These are phyloP conservation scores for Crithidia sp. DNA, from an alignment of 208 protist genomes.

Conservation along the genomic window DNA sequence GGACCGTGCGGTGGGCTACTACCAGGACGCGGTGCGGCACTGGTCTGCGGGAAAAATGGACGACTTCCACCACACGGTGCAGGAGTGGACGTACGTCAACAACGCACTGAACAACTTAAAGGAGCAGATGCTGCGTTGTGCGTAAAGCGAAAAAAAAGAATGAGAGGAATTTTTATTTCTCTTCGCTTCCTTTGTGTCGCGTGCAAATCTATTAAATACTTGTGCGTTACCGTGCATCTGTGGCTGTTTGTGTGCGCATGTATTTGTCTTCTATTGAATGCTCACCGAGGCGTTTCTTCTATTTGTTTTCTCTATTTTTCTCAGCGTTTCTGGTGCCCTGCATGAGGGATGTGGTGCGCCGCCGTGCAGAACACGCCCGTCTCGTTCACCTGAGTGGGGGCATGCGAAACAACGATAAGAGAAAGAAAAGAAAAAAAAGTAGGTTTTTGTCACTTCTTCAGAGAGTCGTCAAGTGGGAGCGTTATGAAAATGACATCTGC, in stretches of 20 bases:
- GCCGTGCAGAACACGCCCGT: no score
- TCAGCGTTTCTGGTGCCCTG: constrained; percentile 11
- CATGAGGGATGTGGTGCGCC: neutral
- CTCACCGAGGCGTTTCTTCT: neutral
- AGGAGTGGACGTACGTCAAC: constrained; percentile 83
- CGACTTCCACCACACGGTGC: constrained; percentile 48
- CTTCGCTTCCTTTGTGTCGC: neutral
- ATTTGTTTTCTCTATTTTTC: neutral
- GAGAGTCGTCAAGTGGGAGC: no score
- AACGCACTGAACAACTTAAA: constrained; percentile 73
- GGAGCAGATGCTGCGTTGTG: constrained; percentile 47
- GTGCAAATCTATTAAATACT: neutral
- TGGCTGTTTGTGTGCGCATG: neutral
- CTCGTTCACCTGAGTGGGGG: no score
- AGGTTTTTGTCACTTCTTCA: no score
- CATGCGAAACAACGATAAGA: no score
- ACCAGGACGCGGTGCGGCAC: constrained; percentile 29
- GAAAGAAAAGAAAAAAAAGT: no score
- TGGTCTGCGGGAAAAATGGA: constrained; percentile 51
- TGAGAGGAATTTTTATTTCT: neutral
- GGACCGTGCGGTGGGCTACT: constrained; percentile 69
- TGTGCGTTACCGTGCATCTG: neutral
- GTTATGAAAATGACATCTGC: no score
- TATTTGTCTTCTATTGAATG: neutral
- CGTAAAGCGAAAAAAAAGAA: neutral